Evolutionary conservation across 148 eudicot species (phyloP).

Genomic region (Fagopyrum homotropicum): DNA sequence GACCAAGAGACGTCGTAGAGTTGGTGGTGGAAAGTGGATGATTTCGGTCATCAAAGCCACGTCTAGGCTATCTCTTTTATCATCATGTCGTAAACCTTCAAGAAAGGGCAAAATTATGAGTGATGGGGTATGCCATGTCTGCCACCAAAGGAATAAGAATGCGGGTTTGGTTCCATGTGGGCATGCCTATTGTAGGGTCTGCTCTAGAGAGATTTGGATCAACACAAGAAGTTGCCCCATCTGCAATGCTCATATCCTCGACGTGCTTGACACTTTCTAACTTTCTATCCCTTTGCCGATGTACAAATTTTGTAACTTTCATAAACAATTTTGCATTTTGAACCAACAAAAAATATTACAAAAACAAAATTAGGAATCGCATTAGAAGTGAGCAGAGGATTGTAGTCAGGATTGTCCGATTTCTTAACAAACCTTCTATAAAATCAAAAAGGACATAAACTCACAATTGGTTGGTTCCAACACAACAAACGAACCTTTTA

Average conservation of each 20-base stretch:
- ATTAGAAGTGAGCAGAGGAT: too few species aligned
- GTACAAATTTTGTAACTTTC: too few species aligned
- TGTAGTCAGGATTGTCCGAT: too few species aligned
- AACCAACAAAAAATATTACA: too few species aligned
- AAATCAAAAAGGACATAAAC: too few species aligned
- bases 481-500: too few species aligned
- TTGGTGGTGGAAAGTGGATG: not conserved
- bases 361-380: too few species aligned
- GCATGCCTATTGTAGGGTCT: slow-evolving; percentile 63
- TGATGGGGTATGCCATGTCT: slow-evolving; percentile 57
- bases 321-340: too few species aligned
- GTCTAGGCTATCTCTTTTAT: not conserved
- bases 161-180: slow-evolving; percentile 70
- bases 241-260: slow-evolving; percentile 16
- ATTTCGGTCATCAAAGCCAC: not conserved
- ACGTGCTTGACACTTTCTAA: slow-evolving; percentile 3
- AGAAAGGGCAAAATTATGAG: slow-evolving; percentile 21
- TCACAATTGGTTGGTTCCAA: too few species aligned
- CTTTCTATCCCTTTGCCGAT: too few species aligned
- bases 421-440: too few species aligned
- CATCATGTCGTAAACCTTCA: slow-evolving; percentile 17
- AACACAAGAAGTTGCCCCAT: slow-evolving; percentile 59
- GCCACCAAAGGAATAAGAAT: slow-evolving; percentile 56
- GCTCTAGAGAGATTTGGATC: slow-evolving; percentile 67
- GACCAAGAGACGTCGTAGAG: not conserved